Base-by-base conservation (phyloP, 2,329 filamentous ascomycete genomes). In the Epichloe coenophiala region DNA sequence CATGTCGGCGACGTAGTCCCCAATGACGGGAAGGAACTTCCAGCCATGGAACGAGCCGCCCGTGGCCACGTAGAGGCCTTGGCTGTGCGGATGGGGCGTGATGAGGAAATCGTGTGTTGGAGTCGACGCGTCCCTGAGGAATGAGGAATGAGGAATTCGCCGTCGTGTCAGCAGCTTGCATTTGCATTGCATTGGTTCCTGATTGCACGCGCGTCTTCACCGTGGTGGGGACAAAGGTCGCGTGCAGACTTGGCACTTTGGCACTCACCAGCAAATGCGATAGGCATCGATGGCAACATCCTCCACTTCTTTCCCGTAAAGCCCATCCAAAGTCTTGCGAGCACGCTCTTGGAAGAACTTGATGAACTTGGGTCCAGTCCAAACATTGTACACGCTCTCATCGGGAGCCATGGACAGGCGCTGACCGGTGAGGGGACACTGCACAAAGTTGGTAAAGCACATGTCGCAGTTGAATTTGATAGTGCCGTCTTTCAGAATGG, bases 31-130 rank as follows among this genome's bases (percentile, higher is more conserved):
- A 27, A 84, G 65, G 58, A 84, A 82, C 61, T 84, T 83, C 73
- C 76, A 83, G 33, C 75, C 74, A 59, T 84, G 80, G 55, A 83
- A 81, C 12, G 78, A 82, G 1, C 81, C 80, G 12, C 77, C 80
- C 0, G 75, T 76, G 0, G 80, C 80, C 23, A 85, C 61, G 61
- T 75, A 82, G 13, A 84, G 62, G 52, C 77, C 77, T 39, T 60
- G 57, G 52, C 54, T 78, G 56, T 70, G 63, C 5, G 69, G 62
- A 53, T 78, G 69, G 2, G 77, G 72, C 7, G 73, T 72, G 57
- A 84, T 75, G 49, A 84, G 67, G 57, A 80, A 80, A 59, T 83
- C 78, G 61, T 83, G 78, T 8, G 74, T 77, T 0, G 78, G 77
- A 2, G 78, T 80, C 38, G 79, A 74, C 36, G 75, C 74, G 58